Conservation (phyloP, 495 filamentous ascomycete species). For the Lepraria neglecta region DNA sequence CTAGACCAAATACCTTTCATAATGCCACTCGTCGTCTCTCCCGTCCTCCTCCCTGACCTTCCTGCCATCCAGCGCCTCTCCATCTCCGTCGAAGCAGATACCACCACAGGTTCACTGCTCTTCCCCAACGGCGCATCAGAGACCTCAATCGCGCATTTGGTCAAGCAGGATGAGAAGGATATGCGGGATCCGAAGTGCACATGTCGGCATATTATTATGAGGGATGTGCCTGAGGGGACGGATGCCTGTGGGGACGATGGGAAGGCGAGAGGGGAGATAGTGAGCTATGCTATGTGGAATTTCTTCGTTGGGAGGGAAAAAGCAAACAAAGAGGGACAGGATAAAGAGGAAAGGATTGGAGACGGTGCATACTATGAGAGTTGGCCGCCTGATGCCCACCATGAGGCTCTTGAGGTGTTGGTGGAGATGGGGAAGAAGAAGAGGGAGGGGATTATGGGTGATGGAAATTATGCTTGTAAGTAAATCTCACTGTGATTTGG, state of each 20-base stretch:
- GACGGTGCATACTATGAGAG: not conserved
- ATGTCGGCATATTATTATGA: not conserved
- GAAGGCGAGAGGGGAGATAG: not conserved
- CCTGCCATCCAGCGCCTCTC: not conserved
- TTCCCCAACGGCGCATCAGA: constrained; percentile 12
- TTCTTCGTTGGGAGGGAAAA: constrained; percentile 3
- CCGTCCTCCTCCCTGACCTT: constrained; percentile 2
- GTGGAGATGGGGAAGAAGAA: constrained; percentile 6
- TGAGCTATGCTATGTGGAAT: constrained; percentile 14
- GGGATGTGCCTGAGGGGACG: not conserved
- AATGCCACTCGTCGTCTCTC: constrained; percentile 1
- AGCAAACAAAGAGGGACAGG: not conserved
- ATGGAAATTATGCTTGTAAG: constrained; percentile 8
- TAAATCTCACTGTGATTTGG: not conserved
- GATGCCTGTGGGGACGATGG: not conserved
- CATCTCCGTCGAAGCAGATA: constrained; percentile 6
- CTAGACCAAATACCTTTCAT: too few species aligned
- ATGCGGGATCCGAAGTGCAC: not conserved
- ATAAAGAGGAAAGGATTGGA: not conserved
- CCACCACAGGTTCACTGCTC: not conserved
- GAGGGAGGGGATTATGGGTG: constrained; percentile 10
- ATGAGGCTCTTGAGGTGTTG: not conserved
- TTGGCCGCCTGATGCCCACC: constrained; percentile 11
- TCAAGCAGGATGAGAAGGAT: constrained; percentile 6
- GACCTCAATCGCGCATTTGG: not conserved